Conservation (phyloP, 768 basidiomycete species). For the Boletellus sp. region DNA sequence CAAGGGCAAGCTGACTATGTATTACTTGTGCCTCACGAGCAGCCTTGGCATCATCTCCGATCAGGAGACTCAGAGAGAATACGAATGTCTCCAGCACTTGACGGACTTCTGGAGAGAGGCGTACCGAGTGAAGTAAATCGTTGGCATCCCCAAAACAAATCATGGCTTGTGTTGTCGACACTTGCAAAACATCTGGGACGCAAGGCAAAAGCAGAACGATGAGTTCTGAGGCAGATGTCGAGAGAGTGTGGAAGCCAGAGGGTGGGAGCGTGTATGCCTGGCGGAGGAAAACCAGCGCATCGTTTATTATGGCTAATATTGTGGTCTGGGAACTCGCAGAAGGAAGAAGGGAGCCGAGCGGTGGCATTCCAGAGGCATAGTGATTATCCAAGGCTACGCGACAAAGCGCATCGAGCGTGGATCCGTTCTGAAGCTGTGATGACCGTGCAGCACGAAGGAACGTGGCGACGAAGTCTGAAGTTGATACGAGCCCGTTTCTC, state of each 20-base stretch:
- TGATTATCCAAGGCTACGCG: constrained; percentile 61
- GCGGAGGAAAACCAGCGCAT: constrained; percentile 56
- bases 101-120: constrained; percentile 50
- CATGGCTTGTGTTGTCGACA: constrained; percentile 60
- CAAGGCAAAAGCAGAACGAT: constrained; percentile 58
- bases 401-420: constrained; percentile 70
- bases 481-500: constrained; percentile 50
- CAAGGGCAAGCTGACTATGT: constrained; percentile 58
- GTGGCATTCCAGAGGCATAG: constrained; percentile 52
- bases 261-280: constrained; percentile 52
- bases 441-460: constrained; percentile 67
- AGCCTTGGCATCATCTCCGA: constrained; percentile 68
- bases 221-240: constrained; percentile 59
- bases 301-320: constrained; percentile 54
- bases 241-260: constrained; percentile 52
- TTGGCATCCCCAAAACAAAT: constrained; percentile 45
- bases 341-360: constrained; percentile 54
- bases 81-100: constrained; percentile 58
- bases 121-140: constrained; percentile 49
- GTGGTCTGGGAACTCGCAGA: constrained; percentile 45
- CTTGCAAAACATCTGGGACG: constrained; percentile 56
- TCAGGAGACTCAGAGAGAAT: constrained; percentile 53
- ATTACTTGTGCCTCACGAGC: constrained; percentile 71
- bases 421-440: constrained; percentile 55
- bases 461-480: constrained; percentile 58